A percentile compares a stretch with the other conserved stretches of the same genome.
These are phyloP conservation scores for Orychophragmus violaceus DNA, from an alignment of 345 rosid genomes.

Conservation along the genomic window DNA sequence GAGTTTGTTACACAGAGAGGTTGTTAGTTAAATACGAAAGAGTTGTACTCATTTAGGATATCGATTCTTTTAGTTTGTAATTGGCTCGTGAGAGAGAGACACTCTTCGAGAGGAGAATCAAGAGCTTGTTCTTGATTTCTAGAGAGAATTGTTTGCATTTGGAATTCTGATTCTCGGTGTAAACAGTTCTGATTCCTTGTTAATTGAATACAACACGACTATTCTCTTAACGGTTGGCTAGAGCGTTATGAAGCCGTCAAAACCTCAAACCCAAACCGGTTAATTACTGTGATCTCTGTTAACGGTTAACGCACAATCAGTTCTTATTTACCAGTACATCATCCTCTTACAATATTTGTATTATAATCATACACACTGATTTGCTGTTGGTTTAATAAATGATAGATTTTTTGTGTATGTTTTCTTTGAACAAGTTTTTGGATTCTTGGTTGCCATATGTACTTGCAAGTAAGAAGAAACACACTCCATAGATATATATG, in stretches of 20 bases:
- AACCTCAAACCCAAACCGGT: conserved; percentile 26
- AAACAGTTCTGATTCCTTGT: too few species aligned
- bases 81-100: too few species aligned
- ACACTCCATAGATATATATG: background rate
- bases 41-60: too few species aligned
- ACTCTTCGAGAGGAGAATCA: too few species aligned
- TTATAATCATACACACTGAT: background rate
- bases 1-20: too few species aligned
- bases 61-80: too few species aligned
- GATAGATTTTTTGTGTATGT: background rate
- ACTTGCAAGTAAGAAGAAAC: conserved; percentile 2
- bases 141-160: too few species aligned
- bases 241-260: conserved; percentile 52
- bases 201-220: too few species aligned
- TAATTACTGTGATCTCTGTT: background rate
- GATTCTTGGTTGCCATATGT: background rate
- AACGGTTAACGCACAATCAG: background rate
- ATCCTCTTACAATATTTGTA: background rate
- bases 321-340: background rate
- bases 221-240: too few species aligned
- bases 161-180: too few species aligned
- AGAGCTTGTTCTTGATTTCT: too few species aligned
- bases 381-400: background rate
- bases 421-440: background rate
- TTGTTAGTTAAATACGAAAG: too few species aligned